Percentiles rank a stretch among this genome's conserved stretches.
phyloP scores from a whole-genome alignment of 192 early-diverging fungal genomes.

The Backusella luteola region DNA sequence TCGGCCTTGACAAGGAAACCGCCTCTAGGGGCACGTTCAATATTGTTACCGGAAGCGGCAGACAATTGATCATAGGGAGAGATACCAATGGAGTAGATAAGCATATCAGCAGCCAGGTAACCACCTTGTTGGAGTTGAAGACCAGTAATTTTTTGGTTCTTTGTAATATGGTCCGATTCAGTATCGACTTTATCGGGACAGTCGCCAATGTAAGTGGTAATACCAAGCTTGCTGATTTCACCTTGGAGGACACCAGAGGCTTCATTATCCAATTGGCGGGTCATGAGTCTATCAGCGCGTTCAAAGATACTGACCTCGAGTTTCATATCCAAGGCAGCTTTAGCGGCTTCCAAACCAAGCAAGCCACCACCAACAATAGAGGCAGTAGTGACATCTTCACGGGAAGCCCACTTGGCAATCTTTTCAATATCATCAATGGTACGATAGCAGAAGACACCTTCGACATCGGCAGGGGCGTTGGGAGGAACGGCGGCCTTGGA shows the following conservation, averaged over 20 bases:
- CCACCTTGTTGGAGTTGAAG: constrained; percentile 35
- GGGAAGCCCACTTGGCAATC: constrained; percentile 47
- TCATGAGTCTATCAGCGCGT: constrained; percentile 45
- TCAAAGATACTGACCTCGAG: constrained; percentile 54
- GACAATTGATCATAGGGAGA: constrained; percentile 53
- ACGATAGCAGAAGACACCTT: constrained; percentile 65
- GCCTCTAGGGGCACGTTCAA: constrained; percentile 50
- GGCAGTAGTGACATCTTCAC: constrained; percentile 29
- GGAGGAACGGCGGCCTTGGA: constrained; percentile 57
- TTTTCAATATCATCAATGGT: constrained; percentile 58
- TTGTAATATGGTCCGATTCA: not conserved
- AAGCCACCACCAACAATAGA: constrained; percentile 67
- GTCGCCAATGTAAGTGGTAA: constrained; percentile 20
- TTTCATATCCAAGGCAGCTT: constrained; percentile 54
- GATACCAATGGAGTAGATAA: constrained; percentile 58
- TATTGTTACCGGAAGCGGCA: not conserved
- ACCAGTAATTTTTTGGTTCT: not conserved
- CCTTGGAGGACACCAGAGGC: constrained; percentile 46
- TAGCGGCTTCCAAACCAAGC: constrained; percentile 68
- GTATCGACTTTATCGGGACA: constrained; percentile 11
- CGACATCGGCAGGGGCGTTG: constrained; percentile 32
- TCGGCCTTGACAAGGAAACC: constrained; percentile 57
- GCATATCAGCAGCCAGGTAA: constrained; percentile 45
- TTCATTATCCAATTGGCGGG: constrained; percentile 57
- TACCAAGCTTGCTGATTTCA: constrained; percentile 55